Conservation (phyloP, 2,329 filamentous ascomycete genomes). For the Didymella pinodella region DNA sequence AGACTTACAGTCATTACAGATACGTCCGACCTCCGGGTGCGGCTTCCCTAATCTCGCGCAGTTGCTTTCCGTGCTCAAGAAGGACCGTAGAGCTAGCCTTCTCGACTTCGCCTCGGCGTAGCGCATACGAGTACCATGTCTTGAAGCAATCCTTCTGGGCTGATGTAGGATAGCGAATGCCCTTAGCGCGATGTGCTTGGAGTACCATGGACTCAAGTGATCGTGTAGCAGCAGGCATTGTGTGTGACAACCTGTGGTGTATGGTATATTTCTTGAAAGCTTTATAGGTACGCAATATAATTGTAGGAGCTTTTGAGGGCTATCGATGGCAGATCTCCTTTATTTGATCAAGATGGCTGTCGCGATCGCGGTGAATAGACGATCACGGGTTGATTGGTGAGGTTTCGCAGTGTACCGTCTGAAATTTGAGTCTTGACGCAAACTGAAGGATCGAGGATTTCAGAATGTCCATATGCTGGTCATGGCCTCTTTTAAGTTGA, state of each 20-base stretch:
- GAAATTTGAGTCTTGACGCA: neutral
- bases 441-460: neutral
- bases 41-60: conserved; percentile 34
- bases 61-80: conserved; percentile 36
- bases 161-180: conserved; percentile 43
- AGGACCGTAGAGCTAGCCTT: conserved; percentile 31
- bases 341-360: neutral
- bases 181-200: conserved; percentile 48
- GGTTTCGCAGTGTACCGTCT: neutral
- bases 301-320: neutral
- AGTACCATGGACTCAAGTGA: conserved; percentile 45
- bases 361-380: neutral
- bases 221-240: conserved; percentile 39
- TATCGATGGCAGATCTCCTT: neutral
- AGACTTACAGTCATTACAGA: conserved; percentile 26
- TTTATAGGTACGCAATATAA: neutral
- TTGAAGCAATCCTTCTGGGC: conserved; percentile 47
- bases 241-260: neutral
- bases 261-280: neutral
- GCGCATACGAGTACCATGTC: conserved; percentile 49
- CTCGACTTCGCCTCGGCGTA: conserved; percentile 34
- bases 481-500: conserved; percentile 1
- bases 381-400: neutral
- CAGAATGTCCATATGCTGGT: no score
- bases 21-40: conserved; percentile 44